phyloP scores from a whole-genome alignment of 129 eudicot species.

The Artemisia annua region DNA sequence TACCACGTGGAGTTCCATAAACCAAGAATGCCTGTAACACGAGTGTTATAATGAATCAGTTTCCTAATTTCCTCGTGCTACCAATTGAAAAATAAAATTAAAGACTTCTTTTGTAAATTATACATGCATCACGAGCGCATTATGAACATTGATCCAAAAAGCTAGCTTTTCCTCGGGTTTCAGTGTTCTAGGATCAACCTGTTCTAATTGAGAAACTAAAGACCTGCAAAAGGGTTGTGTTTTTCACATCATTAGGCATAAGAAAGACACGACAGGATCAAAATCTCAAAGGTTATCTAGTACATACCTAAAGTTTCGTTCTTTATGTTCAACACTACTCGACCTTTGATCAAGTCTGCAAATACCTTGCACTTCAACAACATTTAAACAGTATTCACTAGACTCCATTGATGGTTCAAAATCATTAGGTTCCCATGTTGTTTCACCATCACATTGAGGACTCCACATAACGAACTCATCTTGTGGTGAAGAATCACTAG shows the following conservation, averaged over 20 bases:
- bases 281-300: constrained; percentile 12
- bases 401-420: constrained; percentile 46
- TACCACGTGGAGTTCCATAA: constrained; percentile 65
- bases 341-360: constrained; percentile 39
- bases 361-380: constrained; percentile 58
- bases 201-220: constrained; percentile 60
- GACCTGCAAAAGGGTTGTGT: constrained; percentile 50
- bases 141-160: constrained; percentile 93
- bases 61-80: neutral
- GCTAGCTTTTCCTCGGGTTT: constrained; percentile 82
- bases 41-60: constrained; percentile 13
- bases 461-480: constrained; percentile 43
- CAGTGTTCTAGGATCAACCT: constrained; percentile 66
- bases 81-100: neutral
- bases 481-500: constrained; percentile 45
- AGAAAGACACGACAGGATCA: neutral
- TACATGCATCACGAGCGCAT: constrained; percentile 92
- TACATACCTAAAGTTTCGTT: constrained; percentile 54
- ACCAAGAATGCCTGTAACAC: constrained; percentile 68
- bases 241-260: constrained; percentile 18
- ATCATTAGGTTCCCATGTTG: constrained; percentile 28
- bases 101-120: neutral
- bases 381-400: constrained; percentile 46
- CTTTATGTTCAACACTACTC: constrained; percentile 51
- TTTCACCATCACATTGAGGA: constrained; percentile 41